A percentile compares a stretch with the other conserved stretches of the same genome.
Conservation (phyloP, 768 basidiomycete species). For the Mycena venus region DNA sequence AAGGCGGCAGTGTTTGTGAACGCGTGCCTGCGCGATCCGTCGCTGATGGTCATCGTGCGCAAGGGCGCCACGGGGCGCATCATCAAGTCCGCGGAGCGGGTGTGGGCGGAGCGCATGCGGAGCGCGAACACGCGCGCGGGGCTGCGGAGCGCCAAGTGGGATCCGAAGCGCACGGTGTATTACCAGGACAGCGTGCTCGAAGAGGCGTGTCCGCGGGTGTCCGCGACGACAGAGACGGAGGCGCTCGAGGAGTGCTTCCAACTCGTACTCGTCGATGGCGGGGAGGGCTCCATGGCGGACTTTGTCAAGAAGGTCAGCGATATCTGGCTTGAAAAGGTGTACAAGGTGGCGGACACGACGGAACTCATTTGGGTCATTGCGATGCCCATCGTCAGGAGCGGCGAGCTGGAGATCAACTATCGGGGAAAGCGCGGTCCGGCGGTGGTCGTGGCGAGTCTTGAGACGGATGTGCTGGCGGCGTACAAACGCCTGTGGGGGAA, state of each 20-base stretch:
- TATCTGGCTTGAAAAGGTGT: conserved; percentile 43
- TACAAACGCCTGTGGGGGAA: conserved; percentile 45
- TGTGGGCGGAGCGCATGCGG: conserved; percentile 46
- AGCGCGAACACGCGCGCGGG: conserved; percentile 41
- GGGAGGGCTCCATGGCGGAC: conserved; percentile 43
- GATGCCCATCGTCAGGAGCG: conserved; percentile 35
- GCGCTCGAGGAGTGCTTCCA: conserved; percentile 45
- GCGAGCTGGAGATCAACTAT: conserved; percentile 41
- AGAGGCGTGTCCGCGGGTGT: conserved; percentile 38
- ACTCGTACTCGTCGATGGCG: conserved; percentile 42
- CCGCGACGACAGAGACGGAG: conserved; percentile 9
- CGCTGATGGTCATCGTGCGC: conserved; percentile 47
- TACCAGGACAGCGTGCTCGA: conserved; percentile 40
- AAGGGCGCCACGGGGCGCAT: conserved; percentile 42
- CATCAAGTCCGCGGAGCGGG: conserved; percentile 37
- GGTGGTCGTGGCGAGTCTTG: conserved; percentile 25
- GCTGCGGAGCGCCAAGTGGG: conserved; percentile 42
- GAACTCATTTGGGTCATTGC: conserved; percentile 38
- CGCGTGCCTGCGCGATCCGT: conserved; percentile 45
- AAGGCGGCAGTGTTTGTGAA: conserved; percentile 45
- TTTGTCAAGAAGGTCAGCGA: conserved; percentile 43
- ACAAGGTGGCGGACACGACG: conserved; percentile 36
- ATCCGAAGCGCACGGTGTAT: conserved; percentile 32
- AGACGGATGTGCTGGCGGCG: conserved; percentile 32
- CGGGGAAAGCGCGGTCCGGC: neutral